phyloP scores from a whole-genome alignment of 2,329 filamentous ascomycete species.

The Xylariaceae sp. region DNA sequence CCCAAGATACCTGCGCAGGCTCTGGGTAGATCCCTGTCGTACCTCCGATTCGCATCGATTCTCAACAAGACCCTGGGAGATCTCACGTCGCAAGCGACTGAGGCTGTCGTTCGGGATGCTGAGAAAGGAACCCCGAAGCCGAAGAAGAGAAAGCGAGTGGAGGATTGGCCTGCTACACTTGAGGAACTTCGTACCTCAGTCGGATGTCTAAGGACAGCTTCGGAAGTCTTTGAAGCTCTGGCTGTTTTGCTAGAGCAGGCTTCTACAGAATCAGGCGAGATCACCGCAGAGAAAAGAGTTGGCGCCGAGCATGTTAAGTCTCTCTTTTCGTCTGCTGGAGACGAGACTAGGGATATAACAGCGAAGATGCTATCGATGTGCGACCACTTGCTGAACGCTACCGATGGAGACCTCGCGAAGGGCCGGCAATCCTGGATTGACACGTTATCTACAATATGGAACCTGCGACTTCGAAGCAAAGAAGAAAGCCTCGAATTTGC shows the following conservation, averaged over 20 bases:
- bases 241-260: conserved; percentile 43
- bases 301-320: conserved; percentile 55
- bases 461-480: conserved; percentile 47
- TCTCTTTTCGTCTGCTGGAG: conserved; percentile 46
- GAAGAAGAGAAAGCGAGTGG: conserved; percentile 40
- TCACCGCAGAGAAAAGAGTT: conserved; percentile 41
- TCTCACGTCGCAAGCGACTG: conserved; percentile 32
- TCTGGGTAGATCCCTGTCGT: conserved; percentile 64
- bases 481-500: conserved; percentile 47
- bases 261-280: conserved; percentile 30
- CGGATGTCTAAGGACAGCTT: conserved; percentile 43
- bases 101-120: conserved; percentile 10
- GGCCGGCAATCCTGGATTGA: conserved; percentile 45
- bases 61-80: conserved; percentile 63
- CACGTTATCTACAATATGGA: conserved; percentile 45
- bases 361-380: conserved; percentile 45
- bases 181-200: conserved; percentile 36
- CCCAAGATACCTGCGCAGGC: conserved; percentile 62
- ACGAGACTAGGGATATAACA: conserved; percentile 43
- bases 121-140: conserved; percentile 27
- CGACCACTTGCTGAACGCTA: conserved; percentile 34
- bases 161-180: conserved; percentile 36
- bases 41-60: conserved; percentile 61
- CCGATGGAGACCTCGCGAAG: conserved; percentile 32
- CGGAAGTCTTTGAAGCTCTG: conserved; percentile 45